These are phyloP conservation scores for Penicillium salamii DNA, from an alignment of 495 filamentous ascomycete species.

Conservation along the genomic window DNA sequence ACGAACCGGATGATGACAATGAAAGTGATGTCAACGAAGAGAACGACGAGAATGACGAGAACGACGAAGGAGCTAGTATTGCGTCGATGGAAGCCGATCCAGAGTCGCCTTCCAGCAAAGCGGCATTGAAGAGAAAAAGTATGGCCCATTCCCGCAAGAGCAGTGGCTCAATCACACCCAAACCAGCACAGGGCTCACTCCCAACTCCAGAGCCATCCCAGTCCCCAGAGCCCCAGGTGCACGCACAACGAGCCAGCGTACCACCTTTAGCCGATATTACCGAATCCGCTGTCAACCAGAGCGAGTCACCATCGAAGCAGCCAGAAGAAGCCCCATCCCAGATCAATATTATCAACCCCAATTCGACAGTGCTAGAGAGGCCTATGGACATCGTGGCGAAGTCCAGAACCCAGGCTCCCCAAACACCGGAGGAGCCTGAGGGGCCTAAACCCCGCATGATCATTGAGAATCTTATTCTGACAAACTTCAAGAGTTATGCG, in stretches of 20 bases:
- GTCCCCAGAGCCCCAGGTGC: slow-evolving; percentile 52
- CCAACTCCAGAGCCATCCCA: slow-evolving; percentile 58
- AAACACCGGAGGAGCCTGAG: slow-evolving; percentile 62
- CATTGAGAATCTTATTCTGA: slow-evolving; percentile 84
- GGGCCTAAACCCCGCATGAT: slow-evolving; percentile 82
- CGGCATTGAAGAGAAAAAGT: slow-evolving; percentile 64
- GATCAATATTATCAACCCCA: slow-evolving; percentile 66
- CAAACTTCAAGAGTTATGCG: slow-evolving; percentile 98
- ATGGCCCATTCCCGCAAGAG: slow-evolving; percentile 56
- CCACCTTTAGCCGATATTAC: slow-evolving; percentile 78
- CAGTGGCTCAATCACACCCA: slow-evolving; percentile 44
- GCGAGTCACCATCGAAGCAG: slow-evolving; percentile 48
- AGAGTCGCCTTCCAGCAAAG: slow-evolving; percentile 61
- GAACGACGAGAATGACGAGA: slow-evolving; percentile 34
- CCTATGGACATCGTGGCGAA: slow-evolving; percentile 95
- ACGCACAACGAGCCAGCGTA: slow-evolving; percentile 48
- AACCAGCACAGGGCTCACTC: slow-evolving; percentile 47
- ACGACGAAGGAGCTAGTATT: slow-evolving; percentile 31
- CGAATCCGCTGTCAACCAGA: slow-evolving; percentile 65
- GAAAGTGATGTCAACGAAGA: too few relatives aligned
- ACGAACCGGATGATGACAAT: slow-evolving; percentile 25
- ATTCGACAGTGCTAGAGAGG: slow-evolving; percentile 74
- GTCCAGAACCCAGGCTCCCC: slow-evolving; percentile 67
- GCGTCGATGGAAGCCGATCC: slow-evolving; percentile 48
- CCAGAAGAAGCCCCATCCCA: slow-evolving; percentile 40